Evolutionary conservation across 768 basidiomycete species (phyloP).

Genomic region (Lactifluus piperatus): DNA sequence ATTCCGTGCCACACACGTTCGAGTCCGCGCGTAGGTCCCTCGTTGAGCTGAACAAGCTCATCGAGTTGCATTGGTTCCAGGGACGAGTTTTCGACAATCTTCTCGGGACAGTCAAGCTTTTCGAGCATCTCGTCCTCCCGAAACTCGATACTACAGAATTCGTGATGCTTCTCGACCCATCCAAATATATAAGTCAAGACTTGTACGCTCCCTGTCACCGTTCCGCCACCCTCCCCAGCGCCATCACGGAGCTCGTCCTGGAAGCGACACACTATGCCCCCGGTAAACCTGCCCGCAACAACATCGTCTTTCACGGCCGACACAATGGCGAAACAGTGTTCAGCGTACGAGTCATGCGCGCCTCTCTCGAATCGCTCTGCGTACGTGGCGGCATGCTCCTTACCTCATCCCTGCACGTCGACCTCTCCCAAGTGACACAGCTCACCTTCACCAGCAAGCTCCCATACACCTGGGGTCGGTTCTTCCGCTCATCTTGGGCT

Average conservation of each 20-base stretch:
- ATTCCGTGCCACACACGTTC: conserved; percentile 8
- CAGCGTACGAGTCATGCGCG: conserved; percentile 1
- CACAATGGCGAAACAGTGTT: conserved; percentile 2
- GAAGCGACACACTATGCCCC: conserved; percentile 4
- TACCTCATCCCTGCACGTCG: background rate
- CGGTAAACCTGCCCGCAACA: conserved; percentile 1
- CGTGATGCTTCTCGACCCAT: conserved; percentile 4
- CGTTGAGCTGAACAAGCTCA: background rate
- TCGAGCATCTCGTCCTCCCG: conserved; percentile 9
- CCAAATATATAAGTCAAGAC: background rate
- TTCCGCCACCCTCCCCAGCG: background rate
- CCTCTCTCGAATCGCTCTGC: background rate
- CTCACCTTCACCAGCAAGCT: conserved; percentile 8
- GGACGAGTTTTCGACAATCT: conserved; percentile 1
- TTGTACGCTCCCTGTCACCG: conserved; percentile 1
- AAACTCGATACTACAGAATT: background rate
- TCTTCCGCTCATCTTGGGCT: conserved; percentile 7
- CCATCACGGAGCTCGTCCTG: conserved; percentile 3
- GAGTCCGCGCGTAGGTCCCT: background rate
- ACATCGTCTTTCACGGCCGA: conserved; percentile 9
- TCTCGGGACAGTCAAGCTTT: conserved; percentile 13
- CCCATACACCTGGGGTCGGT: conserved; percentile 1
- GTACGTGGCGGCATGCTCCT: background rate
- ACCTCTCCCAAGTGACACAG: conserved; percentile 2
- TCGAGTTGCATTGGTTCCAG: conserved; percentile 12